Percentiles rank a stretch among this genome's conserved stretches.
Conservation (phyloP, 2,329 filamentous ascomycete species). For the Arthrobotrys pseudoclavata region DNA sequence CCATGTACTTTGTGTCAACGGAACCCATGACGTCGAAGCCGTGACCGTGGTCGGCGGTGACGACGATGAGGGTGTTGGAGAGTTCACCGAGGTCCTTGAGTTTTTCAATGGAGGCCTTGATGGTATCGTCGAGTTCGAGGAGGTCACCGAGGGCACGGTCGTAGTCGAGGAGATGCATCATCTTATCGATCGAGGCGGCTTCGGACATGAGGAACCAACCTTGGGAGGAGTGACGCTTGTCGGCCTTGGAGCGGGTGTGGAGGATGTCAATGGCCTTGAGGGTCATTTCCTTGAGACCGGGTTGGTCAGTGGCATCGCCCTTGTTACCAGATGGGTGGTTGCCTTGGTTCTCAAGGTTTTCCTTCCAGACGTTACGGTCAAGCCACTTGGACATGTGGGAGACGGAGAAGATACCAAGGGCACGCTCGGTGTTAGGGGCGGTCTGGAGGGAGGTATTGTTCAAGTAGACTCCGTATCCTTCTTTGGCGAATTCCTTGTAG, state of each 20-base stretch:
- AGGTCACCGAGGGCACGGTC: conserved; percentile 87
- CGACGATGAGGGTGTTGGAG: conserved; percentile 81
- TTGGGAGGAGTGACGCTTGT: conserved; percentile 45
- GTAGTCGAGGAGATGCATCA: conserved; percentile 89
- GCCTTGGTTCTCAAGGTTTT: conserved; percentile 76
- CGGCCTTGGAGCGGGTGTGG: conserved; percentile 73
- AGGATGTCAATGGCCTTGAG: conserved; percentile 86
- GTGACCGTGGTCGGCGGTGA: conserved; percentile 90
- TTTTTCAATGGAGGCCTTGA: conserved; percentile 80
- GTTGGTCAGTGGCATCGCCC: conserved; percentile 78
- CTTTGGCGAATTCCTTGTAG: conserved; percentile 77
- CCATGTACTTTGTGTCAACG: conserved; percentile 83
- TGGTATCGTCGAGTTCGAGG: conserved; percentile 83
- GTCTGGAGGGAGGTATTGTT: conserved; percentile 80
- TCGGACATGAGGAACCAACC: conserved; percentile 92
- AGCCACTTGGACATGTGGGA: conserved; percentile 86
- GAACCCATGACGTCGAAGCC: conserved; percentile 88
- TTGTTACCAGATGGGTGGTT: conserved; percentile 78
- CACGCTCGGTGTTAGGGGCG: conserved; percentile 73
- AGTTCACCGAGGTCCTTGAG: conserved; percentile 76
- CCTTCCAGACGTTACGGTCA: conserved; percentile 83
- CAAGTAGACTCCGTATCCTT: conserved; percentile 78
- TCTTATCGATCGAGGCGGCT: conserved; percentile 87
- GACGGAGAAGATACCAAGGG: conserved; percentile 82
- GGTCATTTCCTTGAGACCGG: conserved; percentile 90